Base-by-base conservation (phyloP, 1,139 yeast species). In the Insectozyma bohioensis region DNA sequence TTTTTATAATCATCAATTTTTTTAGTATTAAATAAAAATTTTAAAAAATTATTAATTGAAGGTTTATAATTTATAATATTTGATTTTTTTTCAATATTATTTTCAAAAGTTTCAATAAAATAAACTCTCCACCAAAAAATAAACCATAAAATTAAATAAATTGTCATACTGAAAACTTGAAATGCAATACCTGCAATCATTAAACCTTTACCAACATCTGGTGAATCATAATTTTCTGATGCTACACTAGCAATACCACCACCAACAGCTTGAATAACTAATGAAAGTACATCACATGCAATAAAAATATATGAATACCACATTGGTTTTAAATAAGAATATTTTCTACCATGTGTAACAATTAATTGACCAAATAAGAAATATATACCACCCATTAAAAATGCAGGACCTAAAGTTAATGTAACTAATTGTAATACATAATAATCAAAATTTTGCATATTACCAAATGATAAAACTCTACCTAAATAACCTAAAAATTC, bases 361-460 rank as follows among this genome's bases (percentile, higher is more conserved):
- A 83, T 75, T 37, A 83, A 47, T 55, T 85, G 85, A 3, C 87
- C 92, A 46, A 86, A 67, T 29, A 81, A 61, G 47, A 75, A 84
- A 56, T 88, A 88, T 6, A 88, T 68, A 3, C 95, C 95, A 7
- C 82, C 96, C 87, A 85, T 84, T 34, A 85, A 64, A 53, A 88
- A 86, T 7, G 92, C 90, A 0, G 97, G 96, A 0, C 87, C 92
- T 31, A 87, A 60, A 0, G 95, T 85, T 39, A 87, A 61, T 40
- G 80, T 62, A 33, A 80, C 72, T 43, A 79, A 73, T 56, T 88
- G 95, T 40, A 79, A 56, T 35, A 85, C 56, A 53, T 70, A 87
- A 28, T 63, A 63, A 40, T 71, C 54, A 30, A 61, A 41, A 28
- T 59, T 52, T 6, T 62, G 53, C 45, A 75, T 59, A 40, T 63